Percentiles rank a stretch among this genome's conserved stretches.
phyloP scores from a whole-genome alignment of 139 green algal species.

The Haematococcus lacustris region DNA sequence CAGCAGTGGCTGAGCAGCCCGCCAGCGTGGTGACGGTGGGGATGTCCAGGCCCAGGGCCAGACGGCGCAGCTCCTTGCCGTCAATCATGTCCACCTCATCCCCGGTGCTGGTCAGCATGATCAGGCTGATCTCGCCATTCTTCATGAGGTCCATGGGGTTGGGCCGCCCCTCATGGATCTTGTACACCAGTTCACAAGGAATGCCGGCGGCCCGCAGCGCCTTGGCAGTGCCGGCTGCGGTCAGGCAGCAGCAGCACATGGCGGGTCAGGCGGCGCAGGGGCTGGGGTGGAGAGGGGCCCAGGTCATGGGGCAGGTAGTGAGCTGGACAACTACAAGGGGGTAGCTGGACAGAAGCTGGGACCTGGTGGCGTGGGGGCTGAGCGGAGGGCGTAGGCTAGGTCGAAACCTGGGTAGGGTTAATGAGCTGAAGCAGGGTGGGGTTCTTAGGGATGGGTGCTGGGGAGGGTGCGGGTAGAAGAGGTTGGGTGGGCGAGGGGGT shows the following conservation, averaged over 20 bases:
- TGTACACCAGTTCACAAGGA: constrained; percentile 75
- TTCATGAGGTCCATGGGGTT: constrained; percentile 60
- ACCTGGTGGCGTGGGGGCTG: too few species aligned
- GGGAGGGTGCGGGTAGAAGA: too few species aligned
- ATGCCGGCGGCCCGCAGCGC: constrained; percentile 51
- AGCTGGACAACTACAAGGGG: too few species aligned
- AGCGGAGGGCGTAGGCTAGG: too few species aligned
- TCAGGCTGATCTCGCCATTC: constrained; percentile 84
- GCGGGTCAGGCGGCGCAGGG: too few species aligned
- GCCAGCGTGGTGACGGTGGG: constrained; percentile 94
- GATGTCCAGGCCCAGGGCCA: constrained; percentile 68
- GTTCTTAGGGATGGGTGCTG: too few species aligned
- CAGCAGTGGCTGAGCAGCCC: constrained; percentile 72
- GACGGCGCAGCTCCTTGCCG: constrained; percentile 87
- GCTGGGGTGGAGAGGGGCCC: too few species aligned
- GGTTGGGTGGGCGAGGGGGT: too few species aligned
- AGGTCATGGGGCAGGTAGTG: too few species aligned
- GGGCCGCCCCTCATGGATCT: constrained; percentile 95
- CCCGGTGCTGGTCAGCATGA: constrained; percentile 85
- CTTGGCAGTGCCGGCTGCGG: constrained; percentile 60
- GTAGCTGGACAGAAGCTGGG: too few species aligned
- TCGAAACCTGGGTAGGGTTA: too few species aligned
- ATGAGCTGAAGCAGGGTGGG: too few species aligned
- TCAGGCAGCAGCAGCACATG: neutral
- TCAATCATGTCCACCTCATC: constrained; percentile 87